A percentile compares a stretch with the other conserved stretches of the same genome.
Evolutionary conservation across 2,329 filamentous ascomycete genomes (phyloP).

Genomic region (Fusarium palustre): DNA sequence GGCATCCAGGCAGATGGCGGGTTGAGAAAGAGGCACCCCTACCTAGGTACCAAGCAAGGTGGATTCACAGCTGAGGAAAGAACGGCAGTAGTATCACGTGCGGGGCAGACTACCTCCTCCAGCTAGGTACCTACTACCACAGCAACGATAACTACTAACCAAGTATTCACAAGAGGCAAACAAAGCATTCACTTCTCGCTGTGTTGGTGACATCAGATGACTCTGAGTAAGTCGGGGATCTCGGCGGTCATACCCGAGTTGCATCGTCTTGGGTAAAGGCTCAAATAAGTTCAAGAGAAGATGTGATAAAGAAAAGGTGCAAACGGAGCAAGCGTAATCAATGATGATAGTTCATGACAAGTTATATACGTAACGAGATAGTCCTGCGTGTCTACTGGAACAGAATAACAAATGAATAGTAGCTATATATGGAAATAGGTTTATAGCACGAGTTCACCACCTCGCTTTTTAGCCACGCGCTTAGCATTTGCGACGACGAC

Average conservation of each 20-base stretch:
- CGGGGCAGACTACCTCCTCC: not conserved
- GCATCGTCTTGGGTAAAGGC: not conserved
- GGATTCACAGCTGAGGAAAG: not conserved
- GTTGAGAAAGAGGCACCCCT: not conserved
- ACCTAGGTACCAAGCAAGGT: not conserved
- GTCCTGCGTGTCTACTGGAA: not conserved
- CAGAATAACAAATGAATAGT: not conserved
- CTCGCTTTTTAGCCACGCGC: not conserved
- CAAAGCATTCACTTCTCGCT: not conserved
- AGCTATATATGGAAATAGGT: not conserved
- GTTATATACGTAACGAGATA: not conserved
- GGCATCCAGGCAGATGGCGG: conserved; percentile 26
- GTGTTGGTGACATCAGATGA: no score
- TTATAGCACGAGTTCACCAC: not conserved
- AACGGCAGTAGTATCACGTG: conserved; percentile 27
- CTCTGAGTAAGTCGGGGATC: not conserved
- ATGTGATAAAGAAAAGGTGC: not conserved
- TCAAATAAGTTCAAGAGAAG: not conserved
- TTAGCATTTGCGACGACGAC: not conserved
- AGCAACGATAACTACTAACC: not conserved
- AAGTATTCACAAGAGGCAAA: not conserved
- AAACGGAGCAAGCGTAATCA: not conserved
- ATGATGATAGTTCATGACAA: no score
- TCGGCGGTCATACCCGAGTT: not conserved
- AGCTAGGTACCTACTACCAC: not conserved